Conservation (phyloP, 805 yeast genomes). For the Geotrichum ghanense region DNA sequence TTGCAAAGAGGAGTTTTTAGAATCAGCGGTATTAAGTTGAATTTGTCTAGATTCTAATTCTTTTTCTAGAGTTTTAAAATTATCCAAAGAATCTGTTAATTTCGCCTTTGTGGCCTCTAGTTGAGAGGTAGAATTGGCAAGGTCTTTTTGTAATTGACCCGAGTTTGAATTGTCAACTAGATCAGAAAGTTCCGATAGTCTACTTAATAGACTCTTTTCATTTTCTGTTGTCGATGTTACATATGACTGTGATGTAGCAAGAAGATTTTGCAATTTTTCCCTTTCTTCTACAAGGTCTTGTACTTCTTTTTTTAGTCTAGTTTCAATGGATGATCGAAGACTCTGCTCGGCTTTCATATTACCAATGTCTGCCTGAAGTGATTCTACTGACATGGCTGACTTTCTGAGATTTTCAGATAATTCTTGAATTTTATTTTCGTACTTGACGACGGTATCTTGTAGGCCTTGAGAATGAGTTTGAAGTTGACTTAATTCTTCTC, state of each 20-base stretch:
- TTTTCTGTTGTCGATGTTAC: conserved; percentile 50
- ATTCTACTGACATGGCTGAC: conserved; percentile 35
- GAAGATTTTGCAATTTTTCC: conserved; percentile 41
- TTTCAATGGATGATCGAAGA: conserved; percentile 37
- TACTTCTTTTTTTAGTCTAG: conserved; percentile 42
- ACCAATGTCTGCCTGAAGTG: conserved; percentile 34
- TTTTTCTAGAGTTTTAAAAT: background rate
- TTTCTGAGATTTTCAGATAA: conserved; percentile 46
- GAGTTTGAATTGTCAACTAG: conserved; percentile 30
- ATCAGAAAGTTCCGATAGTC: conserved; percentile 39
- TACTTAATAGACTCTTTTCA: conserved; percentile 36
- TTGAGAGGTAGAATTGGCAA: no score
- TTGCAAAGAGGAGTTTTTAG: background rate
- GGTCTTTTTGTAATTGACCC: background rate
- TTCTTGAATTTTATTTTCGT: conserved; percentile 38
- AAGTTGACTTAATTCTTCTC: conserved; percentile 36
- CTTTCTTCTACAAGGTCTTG: conserved; percentile 46
- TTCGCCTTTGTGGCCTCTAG: background rate
- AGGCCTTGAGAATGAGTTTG: conserved; percentile 29
- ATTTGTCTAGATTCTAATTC: background rate
- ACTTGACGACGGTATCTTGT: conserved; percentile 34
- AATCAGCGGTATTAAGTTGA: no score
- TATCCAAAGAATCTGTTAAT: background rate
- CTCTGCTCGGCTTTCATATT: conserved; percentile 45
- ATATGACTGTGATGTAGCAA: conserved; percentile 48